Evolutionary conservation across 2,329 filamentous ascomycete genomes (phyloP).

Genomic region (Cladosporium sp.): DNA sequence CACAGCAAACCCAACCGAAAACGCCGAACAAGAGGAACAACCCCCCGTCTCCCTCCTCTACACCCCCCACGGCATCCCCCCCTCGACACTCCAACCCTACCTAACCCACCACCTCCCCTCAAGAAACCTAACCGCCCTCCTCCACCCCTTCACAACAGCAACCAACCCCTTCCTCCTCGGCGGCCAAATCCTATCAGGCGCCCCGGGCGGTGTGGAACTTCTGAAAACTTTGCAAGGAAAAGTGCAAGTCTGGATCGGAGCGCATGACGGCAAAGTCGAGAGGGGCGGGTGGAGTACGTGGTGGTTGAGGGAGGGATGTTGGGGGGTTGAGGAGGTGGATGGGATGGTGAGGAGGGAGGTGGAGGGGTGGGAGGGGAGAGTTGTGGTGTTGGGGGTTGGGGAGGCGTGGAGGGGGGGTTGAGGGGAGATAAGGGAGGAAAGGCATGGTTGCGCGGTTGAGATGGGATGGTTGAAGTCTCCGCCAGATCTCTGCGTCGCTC

Average conservation of each 20-base stretch:
- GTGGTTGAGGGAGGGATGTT: constrained; percentile 47
- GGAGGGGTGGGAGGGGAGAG: constrained; percentile 17
- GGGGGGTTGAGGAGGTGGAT: constrained; percentile 44
- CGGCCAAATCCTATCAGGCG: constrained; percentile 54
- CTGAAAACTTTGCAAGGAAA: constrained; percentile 51
- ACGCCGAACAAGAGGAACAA: constrained; percentile 12
- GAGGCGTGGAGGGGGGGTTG: not conserved
- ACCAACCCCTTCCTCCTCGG: constrained; percentile 60
- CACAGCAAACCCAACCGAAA: no score
- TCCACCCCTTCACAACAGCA: constrained; percentile 61
- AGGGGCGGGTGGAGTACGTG: constrained; percentile 50
- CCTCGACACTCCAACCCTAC: constrained; percentile 52
- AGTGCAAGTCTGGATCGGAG: constrained; percentile 58
- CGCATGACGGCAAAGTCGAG: constrained; percentile 59
- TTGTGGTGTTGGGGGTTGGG: constrained; percentile 3
- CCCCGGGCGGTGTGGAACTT: constrained; percentile 55
- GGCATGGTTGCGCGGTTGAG: not conserved
- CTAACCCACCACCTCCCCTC: constrained; percentile 52
- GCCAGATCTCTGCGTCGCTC: no score
- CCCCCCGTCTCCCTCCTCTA: constrained; percentile 58
- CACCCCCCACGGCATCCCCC: constrained; percentile 60
- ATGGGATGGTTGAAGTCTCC: no score
- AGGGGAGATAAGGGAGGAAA: not conserved
- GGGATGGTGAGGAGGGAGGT: constrained; percentile 29
- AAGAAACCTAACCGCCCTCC: constrained; percentile 59